Conservation (phyloP, 805 yeast genomes). For the Teunomyces atbi region DNA sequence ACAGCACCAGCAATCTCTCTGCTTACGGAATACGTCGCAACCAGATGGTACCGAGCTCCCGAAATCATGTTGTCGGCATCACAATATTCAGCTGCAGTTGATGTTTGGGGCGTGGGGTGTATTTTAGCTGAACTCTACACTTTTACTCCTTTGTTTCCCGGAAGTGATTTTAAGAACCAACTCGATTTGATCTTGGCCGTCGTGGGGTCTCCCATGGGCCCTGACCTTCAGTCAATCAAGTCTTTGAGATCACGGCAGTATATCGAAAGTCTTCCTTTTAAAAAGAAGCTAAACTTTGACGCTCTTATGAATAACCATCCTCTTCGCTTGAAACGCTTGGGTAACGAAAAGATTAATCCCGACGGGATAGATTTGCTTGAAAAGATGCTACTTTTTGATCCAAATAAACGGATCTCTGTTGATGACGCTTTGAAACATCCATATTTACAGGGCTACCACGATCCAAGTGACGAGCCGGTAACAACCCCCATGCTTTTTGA, state of each 20-base stretch:
- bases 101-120: conserved; percentile 80
- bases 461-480: conserved; percentile 29
- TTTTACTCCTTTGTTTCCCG: conserved; percentile 69
- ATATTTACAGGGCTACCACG: conserved; percentile 10
- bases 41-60: conserved; percentile 84
- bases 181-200: conserved; percentile 63
- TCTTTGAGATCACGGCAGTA: conserved; percentile 25
- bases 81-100: conserved; percentile 73
- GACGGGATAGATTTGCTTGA: conserved; percentile 24
- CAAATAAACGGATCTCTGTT: conserved; percentile 7
- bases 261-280: conserved; percentile 25
- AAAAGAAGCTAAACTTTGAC: conserved; percentile 16
- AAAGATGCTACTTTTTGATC: conserved; percentile 9
- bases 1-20: conserved; percentile 31
- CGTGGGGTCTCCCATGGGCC: conserved; percentile 61
- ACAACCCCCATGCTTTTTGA: conserved; percentile 20
- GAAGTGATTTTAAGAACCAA: conserved; percentile 71
- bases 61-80: conserved; percentile 76
- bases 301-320: conserved; percentile 20
- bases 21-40: conserved; percentile 79
- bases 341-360: conserved; percentile 19
- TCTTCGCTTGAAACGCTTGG: conserved; percentile 13
- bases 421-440: conserved; percentile 12
- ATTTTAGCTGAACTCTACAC: conserved; percentile 67
- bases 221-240: conserved; percentile 17